A percentile compares a stretch with the other conserved stretches of the same genome.
These are phyloP conservation scores for Fusarium dimerum DNA, from an alignment of 2,329 filamentous ascomycete genomes.

Conservation along the genomic window DNA sequence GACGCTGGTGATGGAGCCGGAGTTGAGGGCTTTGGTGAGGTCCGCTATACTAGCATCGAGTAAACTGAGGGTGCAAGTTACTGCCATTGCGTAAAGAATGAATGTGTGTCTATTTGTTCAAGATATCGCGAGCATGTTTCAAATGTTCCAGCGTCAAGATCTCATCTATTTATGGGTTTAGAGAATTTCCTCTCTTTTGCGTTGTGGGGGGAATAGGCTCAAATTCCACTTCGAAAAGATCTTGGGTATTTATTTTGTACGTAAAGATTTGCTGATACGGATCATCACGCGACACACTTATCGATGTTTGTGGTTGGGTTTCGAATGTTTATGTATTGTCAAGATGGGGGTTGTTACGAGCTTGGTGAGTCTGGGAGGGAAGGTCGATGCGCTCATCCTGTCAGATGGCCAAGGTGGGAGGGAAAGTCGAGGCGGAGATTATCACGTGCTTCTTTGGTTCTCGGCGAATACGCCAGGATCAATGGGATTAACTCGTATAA, in stretches of 20 bases:
- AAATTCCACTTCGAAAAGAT: background rate
- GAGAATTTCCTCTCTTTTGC: no score
- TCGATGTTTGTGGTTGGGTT: no score
- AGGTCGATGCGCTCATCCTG: background rate
- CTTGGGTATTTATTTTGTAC: background rate
- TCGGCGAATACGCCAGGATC: no score
- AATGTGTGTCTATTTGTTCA: background rate
- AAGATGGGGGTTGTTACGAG: background rate
- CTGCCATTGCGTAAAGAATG: background rate
- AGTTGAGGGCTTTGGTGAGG: slow-evolving; percentile 19
- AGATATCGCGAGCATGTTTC: no score
- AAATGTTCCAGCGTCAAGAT: no score
- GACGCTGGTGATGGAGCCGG: slow-evolving; percentile 22
- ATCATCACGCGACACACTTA: background rate
- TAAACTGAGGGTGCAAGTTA: slow-evolving; percentile 1
- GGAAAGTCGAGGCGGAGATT: background rate
- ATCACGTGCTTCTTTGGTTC: background rate
- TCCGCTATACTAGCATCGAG: slow-evolving; percentile 26
- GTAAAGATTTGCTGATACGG: background rate
- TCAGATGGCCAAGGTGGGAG: background rate
- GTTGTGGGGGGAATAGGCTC: no score
- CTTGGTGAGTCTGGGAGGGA: background rate
- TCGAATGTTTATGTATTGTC: background rate
- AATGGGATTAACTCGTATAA: no score
- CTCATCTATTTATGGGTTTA: no score